phyloP scores from a whole-genome alignment of 768 basidiomycete species.

The Antrodiella citrinella region DNA sequence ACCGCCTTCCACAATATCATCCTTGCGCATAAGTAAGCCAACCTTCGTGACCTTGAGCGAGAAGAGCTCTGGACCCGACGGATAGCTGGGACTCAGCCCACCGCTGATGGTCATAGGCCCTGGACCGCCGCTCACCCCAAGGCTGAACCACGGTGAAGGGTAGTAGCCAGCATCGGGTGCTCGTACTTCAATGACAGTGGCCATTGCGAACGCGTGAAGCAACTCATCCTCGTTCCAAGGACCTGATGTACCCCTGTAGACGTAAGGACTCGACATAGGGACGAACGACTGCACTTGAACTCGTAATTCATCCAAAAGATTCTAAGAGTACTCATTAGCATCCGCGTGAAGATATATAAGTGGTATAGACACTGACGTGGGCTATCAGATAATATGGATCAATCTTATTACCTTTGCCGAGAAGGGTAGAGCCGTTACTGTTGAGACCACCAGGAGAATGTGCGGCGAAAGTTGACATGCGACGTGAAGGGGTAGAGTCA shows the following conservation, averaged over 20 bases:
- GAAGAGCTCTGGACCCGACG: slow-evolving; percentile 26
- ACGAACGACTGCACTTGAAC: slow-evolving; percentile 54
- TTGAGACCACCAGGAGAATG: slow-evolving; percentile 20
- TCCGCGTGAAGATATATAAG: slow-evolving; percentile 1
- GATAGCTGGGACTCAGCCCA: slow-evolving; percentile 5
- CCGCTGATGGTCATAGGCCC: slow-evolving; percentile 16
- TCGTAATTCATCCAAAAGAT: slow-evolving; percentile 60
- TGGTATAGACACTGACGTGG: slow-evolving; percentile 39
- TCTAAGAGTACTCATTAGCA: slow-evolving; percentile 28
- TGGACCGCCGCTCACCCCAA: slow-evolving; percentile 29
- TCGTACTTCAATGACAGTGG: slow-evolving; percentile 49
- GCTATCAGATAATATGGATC: slow-evolving; percentile 91
- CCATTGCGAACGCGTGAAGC: slow-evolving; percentile 54
- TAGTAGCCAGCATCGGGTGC: slow-evolving; percentile 31
- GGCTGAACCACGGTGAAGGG: slow-evolving; percentile 33
- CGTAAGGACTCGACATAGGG: slow-evolving; percentile 55
- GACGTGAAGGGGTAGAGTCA: slow-evolving; percentile 31
- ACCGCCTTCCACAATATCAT: slow-evolving; percentile 68
- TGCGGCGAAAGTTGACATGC: slow-evolving; percentile 31
- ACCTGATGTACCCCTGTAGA: slow-evolving; percentile 56
- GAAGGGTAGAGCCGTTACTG: slow-evolving; percentile 28
- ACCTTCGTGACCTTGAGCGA: slow-evolving; percentile 71
- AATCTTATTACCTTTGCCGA: slow-evolving; percentile 59
- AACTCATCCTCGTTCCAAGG: slow-evolving; percentile 63
- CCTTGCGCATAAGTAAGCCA: slow-evolving; percentile 75